Base-by-base conservation (phyloP, 139 green algal species). In the Tetradesmus obliquus region DNA sequence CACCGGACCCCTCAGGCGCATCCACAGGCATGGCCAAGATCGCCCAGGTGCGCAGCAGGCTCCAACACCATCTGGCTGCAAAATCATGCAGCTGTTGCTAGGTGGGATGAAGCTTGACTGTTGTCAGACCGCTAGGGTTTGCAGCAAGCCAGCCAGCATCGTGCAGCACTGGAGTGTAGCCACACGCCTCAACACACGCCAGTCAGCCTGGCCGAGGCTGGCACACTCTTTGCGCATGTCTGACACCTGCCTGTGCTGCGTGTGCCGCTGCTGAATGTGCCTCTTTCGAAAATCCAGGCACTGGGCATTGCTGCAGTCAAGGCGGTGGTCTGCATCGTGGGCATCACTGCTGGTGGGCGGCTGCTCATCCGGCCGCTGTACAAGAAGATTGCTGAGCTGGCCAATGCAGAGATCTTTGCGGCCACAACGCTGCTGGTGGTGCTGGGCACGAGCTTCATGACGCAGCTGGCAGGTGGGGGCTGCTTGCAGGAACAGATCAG, bases 371-470 rank as follows among this genome's bases (percentile, higher is more conserved):
- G 95, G 13, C 97, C 97, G 5, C 91, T 99, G 57, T 99, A 98
- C 93, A 97, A 96, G 90, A 93, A 95, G 82, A 97, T 98, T 90
- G 93, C 94, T 8, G 93, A 97, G 62, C 97, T 98, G 72, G 94
- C 96, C 32, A 99, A 99, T 92, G 94, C 96, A 1, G 98, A 99
- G 92, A 97, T 99, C 85, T 99, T 99, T 94, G 96, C 97, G 13
- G 97, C 98, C 88, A 97, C 94, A 80, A 98, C 97, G n/a, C 91
- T 98, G 91, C 92, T 98, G 8, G 94, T 97, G 69, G 93, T 95
- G 82, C 91, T 97, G 91, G 95, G 95, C 79, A 96, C 94, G 5
- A 94, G 87, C 45, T 92, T 96, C 81, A 87, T 96, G 24, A 97
- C 95, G 55, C 93, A 95, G 82, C 88, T 96, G 72, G 94, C 94